A percentile compares a stretch with the other conserved stretches of the same genome.
Conservation (phyloP, 371 early-diverging fungal species). For the Rhizomucor pusillus region DNA sequence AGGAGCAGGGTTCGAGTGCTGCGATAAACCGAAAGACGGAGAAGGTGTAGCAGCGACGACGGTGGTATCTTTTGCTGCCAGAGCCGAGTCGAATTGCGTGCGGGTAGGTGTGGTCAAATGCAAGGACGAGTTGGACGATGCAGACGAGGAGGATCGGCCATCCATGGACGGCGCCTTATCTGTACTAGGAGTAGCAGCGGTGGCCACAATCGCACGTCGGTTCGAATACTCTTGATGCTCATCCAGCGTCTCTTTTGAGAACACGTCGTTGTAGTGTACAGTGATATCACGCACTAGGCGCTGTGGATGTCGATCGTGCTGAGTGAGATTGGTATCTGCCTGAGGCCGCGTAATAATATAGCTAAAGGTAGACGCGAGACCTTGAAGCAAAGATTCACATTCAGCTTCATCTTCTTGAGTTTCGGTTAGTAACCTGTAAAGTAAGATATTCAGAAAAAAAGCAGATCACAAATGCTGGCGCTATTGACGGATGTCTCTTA, state of each 20-base stretch:
- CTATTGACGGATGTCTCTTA: too few species aligned
- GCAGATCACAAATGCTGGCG: too few species aligned
- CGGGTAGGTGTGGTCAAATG: slow-evolving; percentile 2
- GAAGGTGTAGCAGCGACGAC: background rate
- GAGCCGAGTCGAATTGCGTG: background rate
- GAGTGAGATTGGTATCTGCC: slow-evolving; percentile 44
- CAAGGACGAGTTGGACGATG: slow-evolving; percentile 10
- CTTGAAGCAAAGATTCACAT: slow-evolving; percentile 2
- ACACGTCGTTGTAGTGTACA: slow-evolving; percentile 24
- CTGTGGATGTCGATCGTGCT: slow-evolving; percentile 59
- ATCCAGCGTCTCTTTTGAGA: slow-evolving; percentile 23
- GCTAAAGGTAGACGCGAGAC: slow-evolving; percentile 41
- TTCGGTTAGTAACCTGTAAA: background rate
- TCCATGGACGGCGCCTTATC: slow-evolving; percentile 8
- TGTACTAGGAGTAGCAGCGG: background rate
- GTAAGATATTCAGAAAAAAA: background rate
- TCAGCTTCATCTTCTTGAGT: slow-evolving; percentile 2
- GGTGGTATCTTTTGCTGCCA: background rate
- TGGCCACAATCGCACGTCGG: slow-evolving; percentile 21
- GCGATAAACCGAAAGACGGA: too few species aligned
- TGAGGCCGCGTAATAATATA: slow-evolving; percentile 60
- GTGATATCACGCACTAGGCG: slow-evolving; percentile 57
- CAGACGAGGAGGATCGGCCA: slow-evolving; percentile 9
- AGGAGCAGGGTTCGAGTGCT: slow-evolving; percentile 1
- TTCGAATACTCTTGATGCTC: slow-evolving; percentile 26